A percentile compares a stretch with the other conserved stretches of the same genome.
These are phyloP conservation scores for Trichoderma afroharzianum DNA, from an alignment of 2,329 filamentous ascomycete genomes.

Conservation along the genomic window DNA sequence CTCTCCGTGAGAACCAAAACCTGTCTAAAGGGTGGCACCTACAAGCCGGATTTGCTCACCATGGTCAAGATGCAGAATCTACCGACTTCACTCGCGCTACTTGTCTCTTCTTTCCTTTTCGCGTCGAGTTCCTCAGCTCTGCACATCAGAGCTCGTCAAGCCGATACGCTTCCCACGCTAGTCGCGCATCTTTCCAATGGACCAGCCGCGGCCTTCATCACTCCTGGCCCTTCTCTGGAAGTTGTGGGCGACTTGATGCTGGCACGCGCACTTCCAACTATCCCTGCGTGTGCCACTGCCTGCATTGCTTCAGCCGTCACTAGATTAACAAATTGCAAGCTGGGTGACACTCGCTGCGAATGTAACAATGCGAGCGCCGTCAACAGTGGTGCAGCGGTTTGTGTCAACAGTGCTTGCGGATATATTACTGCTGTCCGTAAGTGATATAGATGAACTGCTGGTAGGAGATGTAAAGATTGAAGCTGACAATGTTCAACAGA, in stretches of 20 bases:
- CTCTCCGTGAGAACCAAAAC: background rate
- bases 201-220: background rate
- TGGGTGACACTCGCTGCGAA: constrained; percentile 4
- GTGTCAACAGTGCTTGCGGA: constrained; percentile 10
- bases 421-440: background rate
- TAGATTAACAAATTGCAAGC: constrained; percentile 9
- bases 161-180: background rate
- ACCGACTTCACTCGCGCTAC: background rate
- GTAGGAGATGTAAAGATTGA: background rate
- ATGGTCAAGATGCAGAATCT: constrained; percentile 4
- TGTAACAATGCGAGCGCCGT: background rate
- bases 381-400: background rate
- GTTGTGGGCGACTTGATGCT: background rate
- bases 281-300: background rate
- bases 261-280: background rate
- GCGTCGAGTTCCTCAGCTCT: background rate
- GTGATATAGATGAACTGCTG: background rate
- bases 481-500: background rate
- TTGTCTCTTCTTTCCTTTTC: background rate
- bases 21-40: background rate
- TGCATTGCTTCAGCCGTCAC: constrained; percentile 4
- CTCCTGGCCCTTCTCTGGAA: constrained; percentile 1
- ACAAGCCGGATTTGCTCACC: background rate
- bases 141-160: background rate
- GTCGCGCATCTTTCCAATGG: background rate